Evolutionary conservation across 2,329 filamentous ascomycete species (phyloP).

Genomic region (Ophiostoma triangulosporum): DNA sequence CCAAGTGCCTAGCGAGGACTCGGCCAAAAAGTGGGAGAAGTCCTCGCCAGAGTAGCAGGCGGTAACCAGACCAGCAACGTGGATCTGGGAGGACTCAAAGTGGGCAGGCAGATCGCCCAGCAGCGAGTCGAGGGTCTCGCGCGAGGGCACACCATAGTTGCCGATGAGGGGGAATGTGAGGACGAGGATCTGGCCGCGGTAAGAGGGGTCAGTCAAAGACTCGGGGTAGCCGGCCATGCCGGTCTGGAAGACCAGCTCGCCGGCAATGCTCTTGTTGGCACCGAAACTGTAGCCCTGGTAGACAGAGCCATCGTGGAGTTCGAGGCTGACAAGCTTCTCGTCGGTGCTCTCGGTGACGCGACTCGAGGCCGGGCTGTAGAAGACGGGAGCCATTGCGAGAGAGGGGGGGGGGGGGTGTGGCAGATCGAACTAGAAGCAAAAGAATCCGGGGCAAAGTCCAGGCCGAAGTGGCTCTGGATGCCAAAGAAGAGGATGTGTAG

Average conservation of each 20-base stretch:
- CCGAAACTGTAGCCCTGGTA: slow-evolving; percentile 96
- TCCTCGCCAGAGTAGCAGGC: slow-evolving; percentile 90
- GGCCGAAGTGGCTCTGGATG: neutral
- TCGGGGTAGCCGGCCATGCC: slow-evolving; percentile 99
- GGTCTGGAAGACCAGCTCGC: slow-evolving; percentile 98
- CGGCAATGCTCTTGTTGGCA: slow-evolving; percentile 83
- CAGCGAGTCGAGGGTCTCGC: slow-evolving; percentile 72
- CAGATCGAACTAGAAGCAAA: neutral
- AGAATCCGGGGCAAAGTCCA: neutral
- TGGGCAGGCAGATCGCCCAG: slow-evolving; percentile 77
- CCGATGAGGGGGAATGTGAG: slow-evolving; percentile 91
- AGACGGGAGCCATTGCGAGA: slow-evolving; percentile 22
- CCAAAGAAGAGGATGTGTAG: neutral
- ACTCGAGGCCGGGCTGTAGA: slow-evolving; percentile 46
- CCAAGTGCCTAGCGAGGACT: slow-evolving; percentile 85
- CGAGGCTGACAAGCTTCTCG: slow-evolving; percentile 64
- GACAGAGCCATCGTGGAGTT: slow-evolving; percentile 81
- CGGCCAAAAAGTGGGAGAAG: slow-evolving; percentile 86
- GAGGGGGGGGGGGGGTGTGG: neutral
- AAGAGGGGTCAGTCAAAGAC: slow-evolving; percentile 76
- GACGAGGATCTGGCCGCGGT: slow-evolving; percentile 87
- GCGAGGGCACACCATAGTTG: slow-evolving; percentile 92
- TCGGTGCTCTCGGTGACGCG: slow-evolving; percentile 36
- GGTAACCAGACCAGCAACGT: slow-evolving; percentile 82
- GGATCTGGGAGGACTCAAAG: slow-evolving; percentile 87